Evolutionary conservation across 371 early-diverging fungal genomes (phyloP), one percentile per base, ranked within the genome.

Genomic region (Phascolomyces articulosus): DNA sequence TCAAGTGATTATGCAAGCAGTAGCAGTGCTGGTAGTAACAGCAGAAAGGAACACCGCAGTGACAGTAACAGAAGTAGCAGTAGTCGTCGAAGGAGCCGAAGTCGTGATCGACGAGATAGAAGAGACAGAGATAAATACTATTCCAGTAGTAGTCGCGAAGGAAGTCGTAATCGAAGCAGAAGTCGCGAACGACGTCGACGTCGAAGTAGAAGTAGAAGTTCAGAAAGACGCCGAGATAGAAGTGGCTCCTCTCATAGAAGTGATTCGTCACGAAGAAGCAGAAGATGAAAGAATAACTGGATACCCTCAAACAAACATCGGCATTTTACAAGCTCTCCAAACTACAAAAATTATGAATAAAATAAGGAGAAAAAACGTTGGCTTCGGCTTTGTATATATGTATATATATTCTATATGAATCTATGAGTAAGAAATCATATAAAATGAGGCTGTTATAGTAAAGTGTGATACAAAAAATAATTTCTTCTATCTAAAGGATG

Each of bases 161-260:
- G 55, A 51, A 65, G 60, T 58, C 58, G 60, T 24, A 21, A 54
- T 60, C 48, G 66, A 29, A 61, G 62, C 54, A 49, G 62, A 27
- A 61, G 51, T 29, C 51, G 53, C 20, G 51, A 61, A 23, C 62
- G 51, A 51, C 51, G 51, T 3, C 51, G 51, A 51, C 51, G n/a
- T 51, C 11, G 51, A 51, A 51, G 51, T n/a, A 51, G 51, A 51
- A 51, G 51, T n/a, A 51, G 51, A 51, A 51, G 51, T n/a, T 51
- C 51, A 20, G 51, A 51, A 24, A 24, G 51, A 24, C 51, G 24
- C 23, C 21, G 26, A 20, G 51, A 51, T 51, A 51, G 23, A 51
- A 51, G 51, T 24, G 51, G n/a, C 15, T 51, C 51, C 0, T 51
- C 51, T 20, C 51, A n/a, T 15, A 51, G 51, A 24, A 51, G 24